These are phyloP conservation scores for Nymphaea thermarum DNA, from an alignment of 164 flowering plant species.

Conservation along the genomic window DNA sequence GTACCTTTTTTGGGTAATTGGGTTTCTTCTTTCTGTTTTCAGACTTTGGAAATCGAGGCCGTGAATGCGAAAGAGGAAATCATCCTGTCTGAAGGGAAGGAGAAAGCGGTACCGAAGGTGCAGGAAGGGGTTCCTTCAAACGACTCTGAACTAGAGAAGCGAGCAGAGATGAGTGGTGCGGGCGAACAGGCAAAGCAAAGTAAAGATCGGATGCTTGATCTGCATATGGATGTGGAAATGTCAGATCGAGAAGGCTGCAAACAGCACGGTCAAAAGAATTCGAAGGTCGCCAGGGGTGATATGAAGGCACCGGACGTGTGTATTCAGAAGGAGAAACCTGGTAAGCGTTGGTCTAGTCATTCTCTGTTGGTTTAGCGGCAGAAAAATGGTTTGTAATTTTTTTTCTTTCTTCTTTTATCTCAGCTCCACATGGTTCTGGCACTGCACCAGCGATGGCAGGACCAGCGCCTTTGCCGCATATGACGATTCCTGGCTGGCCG, in stretches of 20 bases:
- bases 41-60: conserved; percentile 27
- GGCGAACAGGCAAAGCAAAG: conserved; percentile 15
- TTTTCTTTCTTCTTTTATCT: background rate
- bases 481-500: conserved; percentile 76
- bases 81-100: conserved; percentile 4
- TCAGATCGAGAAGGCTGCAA: conserved; percentile 17
- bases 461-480: conserved; percentile 31
- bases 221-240: conserved; percentile 54
- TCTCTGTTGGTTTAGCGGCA: background rate
- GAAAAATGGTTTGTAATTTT: background rate
- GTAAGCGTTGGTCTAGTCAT: conserved; percentile 13
- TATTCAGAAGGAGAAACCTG: conserved; percentile 32
- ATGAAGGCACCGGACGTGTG: conserved; percentile 3
- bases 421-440: background rate
- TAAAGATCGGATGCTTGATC: conserved; percentile 36
- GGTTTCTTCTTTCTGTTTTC: background rate
- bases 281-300: conserved; percentile 17
- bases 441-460: background rate
- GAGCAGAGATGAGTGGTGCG: background rate
- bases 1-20: background rate
- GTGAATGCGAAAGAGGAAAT: conserved; percentile 17
- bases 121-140: conserved; percentile 17
- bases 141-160: conserved; percentile 11
- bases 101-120: conserved; percentile 9
- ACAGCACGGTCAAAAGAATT: conserved; percentile 8